Conservation (phyloP, 2,329 filamentous ascomycete species). For the Arthrobotrys sphaeroides region DNA sequence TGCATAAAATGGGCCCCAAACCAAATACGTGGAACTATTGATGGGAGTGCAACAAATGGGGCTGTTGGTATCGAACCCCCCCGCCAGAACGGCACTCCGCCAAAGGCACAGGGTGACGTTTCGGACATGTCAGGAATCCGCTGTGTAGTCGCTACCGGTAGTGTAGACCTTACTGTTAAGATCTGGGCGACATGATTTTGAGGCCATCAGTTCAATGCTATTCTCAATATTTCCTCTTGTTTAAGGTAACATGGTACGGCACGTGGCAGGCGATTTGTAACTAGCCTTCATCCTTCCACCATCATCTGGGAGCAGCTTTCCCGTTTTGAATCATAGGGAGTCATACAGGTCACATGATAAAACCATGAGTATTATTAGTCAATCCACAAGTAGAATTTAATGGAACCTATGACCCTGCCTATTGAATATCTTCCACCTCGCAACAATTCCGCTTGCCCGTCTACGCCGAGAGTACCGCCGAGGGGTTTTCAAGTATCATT, state of each 20-base stretch:
- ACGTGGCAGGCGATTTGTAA: not conserved
- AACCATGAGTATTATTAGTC: too few relatives aligned
- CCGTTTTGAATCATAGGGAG: not conserved
- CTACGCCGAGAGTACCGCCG: too few relatives aligned
- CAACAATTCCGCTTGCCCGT: too few relatives aligned
- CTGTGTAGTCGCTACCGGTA: conserved; percentile 86
- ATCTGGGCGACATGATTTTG: conserved; percentile 72
- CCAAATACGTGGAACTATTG: conserved; percentile 68
- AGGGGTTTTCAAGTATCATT: too few relatives aligned
- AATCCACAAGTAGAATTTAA: too few relatives aligned
- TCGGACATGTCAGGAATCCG: conserved; percentile 73
- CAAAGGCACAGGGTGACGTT: conserved; percentile 60
- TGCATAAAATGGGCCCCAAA: conserved; percentile 88
- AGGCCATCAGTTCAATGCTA: not conserved
- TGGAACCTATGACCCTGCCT: too few relatives aligned
- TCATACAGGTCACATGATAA: not conserved
- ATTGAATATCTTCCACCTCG: too few relatives aligned
- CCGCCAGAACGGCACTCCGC: conserved; percentile 65
- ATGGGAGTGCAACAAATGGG: conserved; percentile 61
- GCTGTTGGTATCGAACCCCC: conserved; percentile 61
- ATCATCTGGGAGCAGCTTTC: not conserved
- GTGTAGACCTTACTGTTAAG: conserved; percentile 81
- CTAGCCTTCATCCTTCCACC: not conserved
- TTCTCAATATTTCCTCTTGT: not conserved
- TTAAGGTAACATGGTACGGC: not conserved